Conservation (phyloP, 305 asterid genomes). For the Fraxinus latifolia region DNA sequence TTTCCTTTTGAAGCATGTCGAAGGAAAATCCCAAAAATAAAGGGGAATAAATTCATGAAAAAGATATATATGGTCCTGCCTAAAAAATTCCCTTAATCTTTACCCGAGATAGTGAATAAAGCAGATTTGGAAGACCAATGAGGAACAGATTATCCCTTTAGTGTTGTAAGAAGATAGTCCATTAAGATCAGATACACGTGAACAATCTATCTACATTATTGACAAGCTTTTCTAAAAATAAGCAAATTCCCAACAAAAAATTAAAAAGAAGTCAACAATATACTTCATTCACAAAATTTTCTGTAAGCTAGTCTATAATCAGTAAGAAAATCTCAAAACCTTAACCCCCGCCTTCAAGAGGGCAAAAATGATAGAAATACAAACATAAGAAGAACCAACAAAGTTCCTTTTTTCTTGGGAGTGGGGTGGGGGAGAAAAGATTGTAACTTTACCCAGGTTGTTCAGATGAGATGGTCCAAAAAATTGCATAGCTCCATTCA, state of each 20-base stretch:
- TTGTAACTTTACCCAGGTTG: conserved; percentile 58
- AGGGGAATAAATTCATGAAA: not conserved
- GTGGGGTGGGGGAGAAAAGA: conserved; percentile 15
- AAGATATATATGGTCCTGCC: not conserved
- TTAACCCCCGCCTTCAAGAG: not conserved
- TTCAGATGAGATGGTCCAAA: conserved; percentile 70
- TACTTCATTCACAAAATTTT: conserved; percentile 1
- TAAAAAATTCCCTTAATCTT: conserved; percentile 17
- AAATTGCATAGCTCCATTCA: conserved; percentile 89
- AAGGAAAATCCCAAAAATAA: conserved; percentile 2
- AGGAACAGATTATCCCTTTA: conserved; percentile 4
- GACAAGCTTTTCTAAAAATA: conserved; percentile 12
- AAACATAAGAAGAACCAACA: conserved; percentile 2
- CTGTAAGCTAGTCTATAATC: conserved; percentile 5
- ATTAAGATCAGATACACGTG: conserved; percentile 28
- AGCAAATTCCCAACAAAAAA: not conserved
- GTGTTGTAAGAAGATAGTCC: conserved; percentile 22
- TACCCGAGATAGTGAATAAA: not conserved
- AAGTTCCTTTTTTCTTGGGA: not conserved
- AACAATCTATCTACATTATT: conserved; percentile 6
- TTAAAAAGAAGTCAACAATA: conserved; percentile 8
- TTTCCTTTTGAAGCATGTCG: not conserved
- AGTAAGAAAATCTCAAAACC: conserved; percentile 1
- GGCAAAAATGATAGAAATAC: not conserved
- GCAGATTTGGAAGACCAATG: conserved; percentile 10